Evolutionary conservation across 2,329 filamentous ascomycete species (phyloP).

Genomic region (Cladophialophora chaetospira): DNA sequence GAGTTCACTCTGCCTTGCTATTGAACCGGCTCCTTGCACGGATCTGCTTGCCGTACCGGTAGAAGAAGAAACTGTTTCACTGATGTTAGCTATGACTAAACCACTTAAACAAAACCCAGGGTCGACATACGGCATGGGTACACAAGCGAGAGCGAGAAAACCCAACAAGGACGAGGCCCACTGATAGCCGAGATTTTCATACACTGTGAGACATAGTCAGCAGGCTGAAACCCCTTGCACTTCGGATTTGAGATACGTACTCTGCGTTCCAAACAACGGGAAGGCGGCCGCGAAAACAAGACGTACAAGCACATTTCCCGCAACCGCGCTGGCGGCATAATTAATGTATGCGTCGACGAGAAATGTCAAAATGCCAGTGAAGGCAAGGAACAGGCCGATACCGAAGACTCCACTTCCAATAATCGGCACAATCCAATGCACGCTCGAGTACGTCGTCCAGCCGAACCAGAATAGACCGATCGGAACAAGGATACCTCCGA

Average conservation of each 20-base stretch:
- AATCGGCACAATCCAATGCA: constrained; percentile 52
- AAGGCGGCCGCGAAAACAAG: constrained; percentile 77
- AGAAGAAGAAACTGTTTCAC: constrained; percentile 47
- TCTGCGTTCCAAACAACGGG: constrained; percentile 69
- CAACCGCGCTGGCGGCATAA: constrained; percentile 63
- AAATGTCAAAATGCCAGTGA: constrained; percentile 74
- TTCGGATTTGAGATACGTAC: constrained; percentile 26
- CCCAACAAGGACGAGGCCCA: constrained; percentile 50
- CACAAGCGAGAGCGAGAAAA: constrained; percentile 47
- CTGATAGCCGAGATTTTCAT: constrained; percentile 48
- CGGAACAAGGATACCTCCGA: constrained; percentile 56
- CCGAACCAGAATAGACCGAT: constrained; percentile 60
- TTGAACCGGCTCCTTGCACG: constrained; percentile 31
- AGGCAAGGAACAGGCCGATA: constrained; percentile 52
- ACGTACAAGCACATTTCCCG: constrained; percentile 77
- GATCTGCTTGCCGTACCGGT: constrained; percentile 50
- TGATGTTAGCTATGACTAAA: neutral
- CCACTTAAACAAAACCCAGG: neutral
- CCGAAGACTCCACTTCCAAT: constrained; percentile 41
- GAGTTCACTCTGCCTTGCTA: neutral
- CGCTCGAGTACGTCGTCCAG: constrained; percentile 44
- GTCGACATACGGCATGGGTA: constrained; percentile 42
- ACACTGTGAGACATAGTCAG: constrained; percentile 38
- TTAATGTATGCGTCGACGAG: constrained; percentile 63
- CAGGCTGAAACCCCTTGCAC: neutral